Evolutionary conservation across 768 basidiomycete genomes (phyloP).

Genomic region (Sporobolomyces roseus): DNA sequence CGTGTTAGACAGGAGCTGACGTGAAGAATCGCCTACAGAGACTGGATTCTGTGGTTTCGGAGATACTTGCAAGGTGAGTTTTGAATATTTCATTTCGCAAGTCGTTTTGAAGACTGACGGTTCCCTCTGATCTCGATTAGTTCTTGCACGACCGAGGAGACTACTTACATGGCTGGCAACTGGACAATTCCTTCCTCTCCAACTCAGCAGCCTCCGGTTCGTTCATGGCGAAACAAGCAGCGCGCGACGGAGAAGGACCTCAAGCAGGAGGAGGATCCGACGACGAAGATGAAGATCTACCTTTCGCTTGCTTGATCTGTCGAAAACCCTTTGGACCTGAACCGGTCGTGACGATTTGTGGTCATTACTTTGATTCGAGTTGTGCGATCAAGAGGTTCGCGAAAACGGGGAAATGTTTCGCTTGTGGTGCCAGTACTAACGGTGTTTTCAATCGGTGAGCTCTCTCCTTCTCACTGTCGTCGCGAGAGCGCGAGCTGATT

Average conservation of each 20-base stretch:
- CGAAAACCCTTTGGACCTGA: conserved; percentile 82
- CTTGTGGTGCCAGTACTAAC: conserved; percentile 85
- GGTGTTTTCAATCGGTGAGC: conserved; percentile 78
- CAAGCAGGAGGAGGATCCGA: conserved; percentile 57
- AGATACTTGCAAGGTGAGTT: conserved; percentile 76
- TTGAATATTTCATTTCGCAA: not conserved
- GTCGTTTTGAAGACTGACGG: not conserved
- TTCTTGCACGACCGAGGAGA: conserved; percentile 93
- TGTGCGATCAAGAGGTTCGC: conserved; percentile 93
- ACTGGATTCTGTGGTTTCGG: conserved; percentile 99
- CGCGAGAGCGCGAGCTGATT: not conserved
- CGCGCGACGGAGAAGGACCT: conserved; percentile 45
- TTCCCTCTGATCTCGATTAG: not conserved
- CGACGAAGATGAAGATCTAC: conserved; percentile 78
- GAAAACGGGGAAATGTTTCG: conserved; percentile 91
- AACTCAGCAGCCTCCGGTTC: conserved; percentile 54
- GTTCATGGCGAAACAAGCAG: conserved; percentile 64
- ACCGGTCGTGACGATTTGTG: conserved; percentile 91
- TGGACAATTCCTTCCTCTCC: conserved; percentile 63
- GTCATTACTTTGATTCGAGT: conserved; percentile 90
- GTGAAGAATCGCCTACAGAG: conserved; percentile 72
- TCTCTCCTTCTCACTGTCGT: too few relatives aligned
- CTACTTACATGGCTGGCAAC: conserved; percentile 95
- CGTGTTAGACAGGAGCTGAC: too few relatives aligned
- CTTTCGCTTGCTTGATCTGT: conserved; percentile 97